Evolutionary conservation across 1,139 yeast genomes (phyloP).

Genomic region (Scheffersomyces insectosa): DNA sequence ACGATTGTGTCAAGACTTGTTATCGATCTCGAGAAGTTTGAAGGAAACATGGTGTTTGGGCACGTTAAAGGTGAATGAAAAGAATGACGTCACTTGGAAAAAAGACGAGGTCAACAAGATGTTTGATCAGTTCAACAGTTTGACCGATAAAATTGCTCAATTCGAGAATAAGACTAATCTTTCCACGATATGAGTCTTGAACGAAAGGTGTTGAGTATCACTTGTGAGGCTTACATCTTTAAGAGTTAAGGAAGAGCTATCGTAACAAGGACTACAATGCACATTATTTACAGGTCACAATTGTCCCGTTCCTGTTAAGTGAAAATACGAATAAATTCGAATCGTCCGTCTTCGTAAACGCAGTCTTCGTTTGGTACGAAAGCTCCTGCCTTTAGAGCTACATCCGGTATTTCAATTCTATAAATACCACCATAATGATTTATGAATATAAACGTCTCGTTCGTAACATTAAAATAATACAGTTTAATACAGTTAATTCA

Average conservation of each 20-base stretch:
- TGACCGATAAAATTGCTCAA: slow-evolving; percentile 40
- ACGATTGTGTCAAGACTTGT: slow-evolving; percentile 53
- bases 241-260: background rate
- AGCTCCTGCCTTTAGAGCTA: too few species aligned
- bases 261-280: background rate
- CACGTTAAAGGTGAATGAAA: slow-evolving; percentile 39
- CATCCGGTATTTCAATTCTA: too few species aligned
- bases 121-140: slow-evolving; percentile 39
- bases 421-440: too few species aligned
- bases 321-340: too few species aligned
- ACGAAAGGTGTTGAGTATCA: slow-evolving; percentile 1
- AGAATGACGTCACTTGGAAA: slow-evolving; percentile 18
- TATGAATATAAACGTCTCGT: too few species aligned
- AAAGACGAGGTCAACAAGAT: slow-evolving; percentile 24
- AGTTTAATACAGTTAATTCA: too few species aligned
- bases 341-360: too few species aligned
- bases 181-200: slow-evolving; percentile 3
- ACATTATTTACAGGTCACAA: too few species aligned
- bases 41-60: slow-evolving; percentile 62
- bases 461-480: too few species aligned
- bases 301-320: too few species aligned
- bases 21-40: slow-evolving; percentile 48
- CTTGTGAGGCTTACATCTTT: too few species aligned
- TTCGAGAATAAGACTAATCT: slow-evolving; percentile 15
- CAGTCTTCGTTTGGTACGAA: too few species aligned